A percentile compares a stretch with the other conserved stretches of the same genome.
These are phyloP conservation scores for Phytophthora vignae DNA, from an alignment of 352 stramenopile species.

Conservation along the genomic window DNA sequence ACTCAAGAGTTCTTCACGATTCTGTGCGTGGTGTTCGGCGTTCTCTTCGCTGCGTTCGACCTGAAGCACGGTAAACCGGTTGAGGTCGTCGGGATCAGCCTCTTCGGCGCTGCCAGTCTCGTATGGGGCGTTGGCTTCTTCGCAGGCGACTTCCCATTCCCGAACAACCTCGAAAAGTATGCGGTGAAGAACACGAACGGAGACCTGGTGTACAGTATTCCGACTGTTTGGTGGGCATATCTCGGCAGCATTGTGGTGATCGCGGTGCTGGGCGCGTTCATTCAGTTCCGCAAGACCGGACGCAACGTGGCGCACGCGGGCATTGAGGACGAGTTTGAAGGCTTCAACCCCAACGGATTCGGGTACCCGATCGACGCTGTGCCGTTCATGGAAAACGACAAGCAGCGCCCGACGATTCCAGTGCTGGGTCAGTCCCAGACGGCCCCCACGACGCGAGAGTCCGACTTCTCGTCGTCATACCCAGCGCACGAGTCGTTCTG, in stretches of 20 bases:
- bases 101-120: constrained; percentile 36
- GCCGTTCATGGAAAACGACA: constrained; percentile 35
- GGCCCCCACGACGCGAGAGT: constrained; percentile 20
- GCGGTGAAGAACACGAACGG: constrained; percentile 28
- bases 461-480: constrained; percentile 28
- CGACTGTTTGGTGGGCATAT: constrained; percentile 52
- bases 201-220: constrained; percentile 38
- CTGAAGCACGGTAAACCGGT: constrained; percentile 42
- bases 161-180: constrained; percentile 44
- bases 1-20: constrained; percentile 39
- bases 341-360: constrained; percentile 24
- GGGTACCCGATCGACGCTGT: constrained; percentile 29
- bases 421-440: constrained; percentile 16
- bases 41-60: constrained; percentile 36
- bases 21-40: constrained; percentile 39
- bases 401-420: constrained; percentile 13
- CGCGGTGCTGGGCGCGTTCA: constrained; percentile 34
- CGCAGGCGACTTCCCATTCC: constrained; percentile 47
- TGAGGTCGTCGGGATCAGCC: constrained; percentile 43
- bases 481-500: constrained; percentile 34
- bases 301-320: constrained; percentile 6
- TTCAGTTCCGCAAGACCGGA: constrained; percentile 44
- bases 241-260: constrained; percentile 46
- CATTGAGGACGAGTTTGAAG: constrained; percentile 31
- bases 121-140: constrained; percentile 58